phyloP scores from a whole-genome alignment of 306 rosid genomes.

The Lathyrus sativus region DNA sequence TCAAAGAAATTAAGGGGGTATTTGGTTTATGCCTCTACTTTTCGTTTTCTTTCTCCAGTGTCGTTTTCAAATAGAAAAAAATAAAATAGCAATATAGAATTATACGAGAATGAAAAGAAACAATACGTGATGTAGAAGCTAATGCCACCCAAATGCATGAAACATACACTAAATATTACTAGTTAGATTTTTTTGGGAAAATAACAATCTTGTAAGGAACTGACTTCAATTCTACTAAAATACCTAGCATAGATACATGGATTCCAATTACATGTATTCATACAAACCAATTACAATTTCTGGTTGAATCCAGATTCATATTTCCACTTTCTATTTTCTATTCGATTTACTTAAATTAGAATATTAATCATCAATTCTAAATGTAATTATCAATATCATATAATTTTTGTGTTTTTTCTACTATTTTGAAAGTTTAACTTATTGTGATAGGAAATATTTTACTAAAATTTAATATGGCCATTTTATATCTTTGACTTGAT shows the following conservation, averaged over 20 bases:
- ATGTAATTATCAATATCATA: too few species aligned
- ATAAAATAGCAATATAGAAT: neutral
- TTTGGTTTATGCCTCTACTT: neutral
- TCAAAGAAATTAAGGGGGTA: conserved; percentile 4
- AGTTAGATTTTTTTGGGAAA: neutral
- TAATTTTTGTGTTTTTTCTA: too few species aligned
- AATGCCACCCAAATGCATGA: neutral
- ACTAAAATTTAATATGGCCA: too few species aligned
- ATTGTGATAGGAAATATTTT: too few species aligned
- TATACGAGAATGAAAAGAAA: neutral
- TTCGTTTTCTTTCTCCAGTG: neutral
- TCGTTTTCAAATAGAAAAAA: neutral
- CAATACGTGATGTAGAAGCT: neutral
- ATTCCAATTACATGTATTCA: neutral
- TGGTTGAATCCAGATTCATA: neutral
- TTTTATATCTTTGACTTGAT: too few species aligned
- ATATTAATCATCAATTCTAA: too few species aligned
- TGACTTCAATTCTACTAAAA: neutral
- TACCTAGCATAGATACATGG: neutral
- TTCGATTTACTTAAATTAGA: too few species aligned
- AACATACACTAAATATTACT: neutral
- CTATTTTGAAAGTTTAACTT: too few species aligned
- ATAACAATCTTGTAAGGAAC: neutral
- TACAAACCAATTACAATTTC: neutral
- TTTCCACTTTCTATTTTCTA: too few species aligned